phyloP scores from a whole-genome alignment of 169 alveolate genomes.

The Cryptosporidium parvum region DNA sequence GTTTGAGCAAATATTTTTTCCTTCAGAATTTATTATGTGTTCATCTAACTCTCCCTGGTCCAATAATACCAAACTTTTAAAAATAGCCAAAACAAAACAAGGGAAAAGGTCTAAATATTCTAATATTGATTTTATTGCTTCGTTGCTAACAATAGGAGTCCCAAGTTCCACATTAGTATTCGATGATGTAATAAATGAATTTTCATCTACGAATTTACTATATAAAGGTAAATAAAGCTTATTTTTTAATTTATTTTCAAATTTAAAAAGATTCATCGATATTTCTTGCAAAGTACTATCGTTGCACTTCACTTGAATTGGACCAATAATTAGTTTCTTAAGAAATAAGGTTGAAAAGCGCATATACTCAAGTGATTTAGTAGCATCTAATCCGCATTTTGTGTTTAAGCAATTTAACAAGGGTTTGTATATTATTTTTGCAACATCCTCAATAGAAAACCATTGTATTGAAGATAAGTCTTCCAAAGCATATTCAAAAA shows the following conservation, averaged over 20 bases:
- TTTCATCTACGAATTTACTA: conserved; percentile 10
- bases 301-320: conserved; percentile 30
- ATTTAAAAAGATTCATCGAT: conserved; percentile 27
- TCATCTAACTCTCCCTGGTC: background rate
- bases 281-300: conserved; percentile 34
- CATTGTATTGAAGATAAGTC: conserved; percentile 39
- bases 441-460: conserved; percentile 46
- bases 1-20: background rate
- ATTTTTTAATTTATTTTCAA: conserved; percentile 2
- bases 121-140: background rate
- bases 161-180: conserved; percentile 11
- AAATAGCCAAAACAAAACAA: conserved; percentile 33
- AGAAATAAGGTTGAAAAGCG: background rate
- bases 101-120: conserved; percentile 40
- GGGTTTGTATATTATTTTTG: conserved; percentile 19
- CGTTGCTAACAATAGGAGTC: conserved; percentile 55
- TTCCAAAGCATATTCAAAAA: conserved; percentile 42
- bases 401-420: conserved; percentile 6
- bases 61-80: background rate
- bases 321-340: conserved; percentile 19
- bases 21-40: background rate
- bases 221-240: conserved; percentile 20
- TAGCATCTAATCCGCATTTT: conserved; percentile 22
- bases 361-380: conserved; percentile 23
- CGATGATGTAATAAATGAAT: conserved; percentile 38